Base-by-base conservation (phyloP, 2,329 filamentous ascomycete genomes). In the Claviceps humidiphila region DNA sequence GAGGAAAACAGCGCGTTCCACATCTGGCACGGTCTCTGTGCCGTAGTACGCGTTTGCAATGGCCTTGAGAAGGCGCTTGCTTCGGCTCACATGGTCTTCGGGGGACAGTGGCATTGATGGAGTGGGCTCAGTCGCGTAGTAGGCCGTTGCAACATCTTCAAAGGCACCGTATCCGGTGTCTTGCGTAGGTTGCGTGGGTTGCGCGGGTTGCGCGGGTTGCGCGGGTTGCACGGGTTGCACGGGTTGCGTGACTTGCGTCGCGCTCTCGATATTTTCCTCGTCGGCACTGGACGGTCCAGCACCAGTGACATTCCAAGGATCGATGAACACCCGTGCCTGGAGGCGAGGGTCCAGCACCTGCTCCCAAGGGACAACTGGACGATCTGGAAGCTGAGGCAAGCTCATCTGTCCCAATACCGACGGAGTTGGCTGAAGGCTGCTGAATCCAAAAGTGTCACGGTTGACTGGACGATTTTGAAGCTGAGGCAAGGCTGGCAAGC, bases 21-120 rank as follows among this genome's bases (percentile, higher is more conserved):
- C 61, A 3, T 50, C 47, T n/a, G 56, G 60, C 61, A 57, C 62
- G 37, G 46, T 49, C 8, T 51, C 41, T 1, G 58, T 52, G 6
- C 57, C 53, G 13, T 52, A 56, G 22, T 58, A 58, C 1, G 63
- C 56, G 2, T 59, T 54, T 0, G 52, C 51, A 26, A 64, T 55
- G 5, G 63, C 55, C 41, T 56, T 55, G 7, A 62, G 59, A 8
- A 64, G 56, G 0, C 61, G 53, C 9, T 58, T 55, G 51, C 61
- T 60, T 20, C 61, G 59, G 40, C 59, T 63, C 13, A 58, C 44
- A 2, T 58, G 57, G 50, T 64, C 61, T 44, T 63, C 59, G n/a
- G 61, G 53, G 9, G 59, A 57, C 8, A 62, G 50, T 1, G 59
- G 51, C 7, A 58, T 59, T 2, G 57, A 44, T 13, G 58, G 55